Conservation (phyloP, 179 eudicot species). For the Spergularia azorica region DNA sequence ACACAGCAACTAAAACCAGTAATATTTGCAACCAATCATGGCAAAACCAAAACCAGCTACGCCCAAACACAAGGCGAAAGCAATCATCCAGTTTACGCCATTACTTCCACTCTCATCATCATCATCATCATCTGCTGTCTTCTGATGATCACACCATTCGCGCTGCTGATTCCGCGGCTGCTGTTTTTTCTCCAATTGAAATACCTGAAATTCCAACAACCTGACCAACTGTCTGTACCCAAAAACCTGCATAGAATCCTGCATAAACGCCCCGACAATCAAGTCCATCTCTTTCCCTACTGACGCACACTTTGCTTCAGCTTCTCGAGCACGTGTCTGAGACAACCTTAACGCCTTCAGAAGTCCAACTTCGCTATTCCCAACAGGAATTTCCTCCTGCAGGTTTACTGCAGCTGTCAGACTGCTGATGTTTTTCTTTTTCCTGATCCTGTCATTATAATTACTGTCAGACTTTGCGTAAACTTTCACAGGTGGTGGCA, state of each 20-base stretch:
- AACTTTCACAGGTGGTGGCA: conserved; percentile 38
- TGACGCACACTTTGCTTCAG: conserved; percentile 41
- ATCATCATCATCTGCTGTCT: conserved; percentile 6
- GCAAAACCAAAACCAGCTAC: conserved; percentile 51
- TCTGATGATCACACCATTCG: neutral
- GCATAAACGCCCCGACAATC: conserved; percentile 32
- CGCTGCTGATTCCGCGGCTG: neutral
- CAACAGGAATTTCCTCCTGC: conserved; percentile 8
- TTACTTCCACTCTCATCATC: conserved; percentile 25
- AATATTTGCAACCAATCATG: conserved; percentile 40
- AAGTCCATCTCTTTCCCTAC: conserved; percentile 41
- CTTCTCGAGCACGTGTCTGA: conserved; percentile 72
- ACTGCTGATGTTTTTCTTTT: conserved; percentile 10
- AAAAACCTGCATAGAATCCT: conserved; percentile 44
- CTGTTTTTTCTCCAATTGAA: conserved; percentile 14
- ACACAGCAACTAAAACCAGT: conserved; percentile 11
- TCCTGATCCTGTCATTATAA: conserved; percentile 18
- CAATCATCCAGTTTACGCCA: conserved; percentile 37
- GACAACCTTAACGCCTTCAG: conserved; percentile 58
- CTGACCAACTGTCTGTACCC: conserved; percentile 47
- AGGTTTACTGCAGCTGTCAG: conserved; percentile 7
- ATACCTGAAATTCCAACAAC: conserved; percentile 47
- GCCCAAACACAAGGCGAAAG: conserved; percentile 54
- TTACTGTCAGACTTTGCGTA: conserved; percentile 22
- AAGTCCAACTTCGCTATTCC: conserved; percentile 40